A percentile compares a stretch with the other conserved stretches of the same genome.
phyloP scores from a whole-genome alignment of 352 stramenopile species.

The Thalassiosira mediterranea region DNA sequence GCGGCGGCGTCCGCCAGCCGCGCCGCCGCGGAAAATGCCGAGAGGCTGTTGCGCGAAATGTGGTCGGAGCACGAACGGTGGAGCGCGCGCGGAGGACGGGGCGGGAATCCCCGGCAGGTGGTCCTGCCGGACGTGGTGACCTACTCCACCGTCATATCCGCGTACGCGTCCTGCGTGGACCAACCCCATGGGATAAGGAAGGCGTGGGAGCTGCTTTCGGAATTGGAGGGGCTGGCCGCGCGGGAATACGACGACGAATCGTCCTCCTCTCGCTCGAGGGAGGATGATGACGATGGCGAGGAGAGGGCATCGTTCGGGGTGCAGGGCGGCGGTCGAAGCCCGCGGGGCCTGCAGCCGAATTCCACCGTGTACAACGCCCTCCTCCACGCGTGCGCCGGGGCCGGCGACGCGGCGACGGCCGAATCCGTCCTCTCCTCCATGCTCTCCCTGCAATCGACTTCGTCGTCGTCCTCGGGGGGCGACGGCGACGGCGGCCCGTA shows the following conservation, averaged over 20 bases:
- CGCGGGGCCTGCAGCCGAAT: constrained; percentile 33
- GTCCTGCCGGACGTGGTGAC: constrained; percentile 32
- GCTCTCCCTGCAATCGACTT: constrained; percentile 27
- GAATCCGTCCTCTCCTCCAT: constrained; percentile 29
- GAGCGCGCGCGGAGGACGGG: background rate
- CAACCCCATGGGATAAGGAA: constrained; percentile 23
- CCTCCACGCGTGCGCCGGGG: constrained; percentile 37
- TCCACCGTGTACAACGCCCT: constrained; percentile 31
- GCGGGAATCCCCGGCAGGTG: background rate
- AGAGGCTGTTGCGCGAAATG: constrained; percentile 43
- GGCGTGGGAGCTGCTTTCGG: constrained; percentile 25
- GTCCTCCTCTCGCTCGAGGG: too few relatives aligned
- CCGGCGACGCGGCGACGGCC: constrained; percentile 13
- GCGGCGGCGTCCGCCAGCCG: constrained; percentile 11
- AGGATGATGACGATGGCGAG: too few relatives aligned
- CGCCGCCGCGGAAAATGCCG: constrained; percentile 27
- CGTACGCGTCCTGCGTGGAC: constrained; percentile 41
- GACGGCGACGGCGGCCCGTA: constrained; percentile 29
- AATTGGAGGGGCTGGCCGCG: constrained; percentile 31
- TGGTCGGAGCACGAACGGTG: constrained; percentile 6
- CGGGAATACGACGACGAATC: constrained; percentile 3
- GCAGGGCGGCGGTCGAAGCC: constrained; percentile 17
- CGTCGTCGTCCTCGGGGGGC: constrained; percentile 9
- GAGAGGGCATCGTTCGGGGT: too few relatives aligned
- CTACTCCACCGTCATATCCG: constrained; percentile 44